Evolutionary conservation across 2,329 filamentous ascomycete genomes (phyloP).

Genomic region (Fusarium goolgardi): DNA sequence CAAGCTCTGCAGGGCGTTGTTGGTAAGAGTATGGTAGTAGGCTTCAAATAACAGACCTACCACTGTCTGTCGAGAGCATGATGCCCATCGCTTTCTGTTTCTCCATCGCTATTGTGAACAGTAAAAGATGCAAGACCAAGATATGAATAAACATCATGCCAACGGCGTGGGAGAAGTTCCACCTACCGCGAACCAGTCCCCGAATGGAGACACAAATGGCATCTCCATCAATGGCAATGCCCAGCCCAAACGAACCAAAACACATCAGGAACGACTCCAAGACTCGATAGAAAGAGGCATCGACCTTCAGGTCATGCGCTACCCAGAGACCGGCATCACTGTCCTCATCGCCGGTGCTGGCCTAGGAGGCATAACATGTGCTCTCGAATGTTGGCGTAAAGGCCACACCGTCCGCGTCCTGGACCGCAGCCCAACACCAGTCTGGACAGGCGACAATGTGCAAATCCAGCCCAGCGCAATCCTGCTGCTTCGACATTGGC

Average conservation of each 20-base stretch:
- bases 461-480: conserved; percentile 34
- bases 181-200: no score
- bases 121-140: background rate
- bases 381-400: conserved; percentile 36
- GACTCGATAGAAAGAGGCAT: conserved; percentile 17
- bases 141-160: background rate
- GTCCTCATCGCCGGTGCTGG: conserved; percentile 31
- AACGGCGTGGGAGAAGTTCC: background rate
- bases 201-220: background rate
- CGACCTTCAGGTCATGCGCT: conserved; percentile 25
- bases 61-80: background rate
- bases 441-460: conserved; percentile 34
- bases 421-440: conserved; percentile 17
- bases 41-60: conserved; percentile 14
- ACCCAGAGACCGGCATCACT: conserved; percentile 27
- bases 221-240: background rate
- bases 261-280: conserved; percentile 1
- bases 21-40: background rate
- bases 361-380: conserved; percentile 16
- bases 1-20: background rate
- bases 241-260: conserved; percentile 1
- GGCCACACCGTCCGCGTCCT: conserved; percentile 32
- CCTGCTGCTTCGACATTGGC: conserved; percentile 29
- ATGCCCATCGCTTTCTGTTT: rapidly evolving
- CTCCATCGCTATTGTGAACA: rapidly evolving